Evolutionary conservation across 768 basidiomycete genomes (phyloP).

Genomic region (Boletus tomentosulus): DNA sequence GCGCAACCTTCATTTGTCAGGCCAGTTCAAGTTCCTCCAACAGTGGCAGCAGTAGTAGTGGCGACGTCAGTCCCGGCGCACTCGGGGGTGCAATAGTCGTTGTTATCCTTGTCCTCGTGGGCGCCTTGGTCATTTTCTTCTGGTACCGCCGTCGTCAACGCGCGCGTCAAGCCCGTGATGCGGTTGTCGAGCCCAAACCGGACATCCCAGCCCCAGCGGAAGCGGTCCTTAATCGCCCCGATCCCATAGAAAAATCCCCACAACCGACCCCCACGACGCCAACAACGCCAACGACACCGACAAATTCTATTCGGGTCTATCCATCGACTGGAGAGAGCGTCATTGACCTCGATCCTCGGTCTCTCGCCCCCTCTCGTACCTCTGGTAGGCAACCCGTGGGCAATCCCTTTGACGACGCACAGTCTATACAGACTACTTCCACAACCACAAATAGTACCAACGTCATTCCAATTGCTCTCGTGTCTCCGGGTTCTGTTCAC

Average conservation of each 20-base stretch:
- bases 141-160: constrained; percentile 61
- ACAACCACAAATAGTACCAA: constrained; percentile 78
- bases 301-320: constrained; percentile 46
- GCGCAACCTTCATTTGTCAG: constrained; percentile 52
- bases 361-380: constrained; percentile 22
- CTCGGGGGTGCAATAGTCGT: constrained; percentile 73
- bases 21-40: constrained; percentile 21
- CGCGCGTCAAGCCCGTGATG: constrained; percentile 33
- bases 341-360: constrained; percentile 58
- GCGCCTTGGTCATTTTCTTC: constrained; percentile 49
- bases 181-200: constrained; percentile 39
- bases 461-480: constrained; percentile 82
- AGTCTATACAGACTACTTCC: constrained; percentile 74
- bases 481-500: constrained; percentile 50
- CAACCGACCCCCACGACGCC: not conserved
- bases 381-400: constrained; percentile 24
- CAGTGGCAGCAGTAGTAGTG: constrained; percentile 24
- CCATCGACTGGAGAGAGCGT: constrained; percentile 44
- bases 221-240: constrained; percentile 76
- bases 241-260: constrained; percentile 64
- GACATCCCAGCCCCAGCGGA: constrained; percentile 74
- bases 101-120: constrained; percentile 52
- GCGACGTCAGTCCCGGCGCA: constrained; percentile 60
- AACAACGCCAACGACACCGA: constrained; percentile 1
- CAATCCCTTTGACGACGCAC: constrained; percentile 75